Conservation (phyloP, 2,329 filamentous ascomycete species). For the Coleophoma crateriformis region DNA sequence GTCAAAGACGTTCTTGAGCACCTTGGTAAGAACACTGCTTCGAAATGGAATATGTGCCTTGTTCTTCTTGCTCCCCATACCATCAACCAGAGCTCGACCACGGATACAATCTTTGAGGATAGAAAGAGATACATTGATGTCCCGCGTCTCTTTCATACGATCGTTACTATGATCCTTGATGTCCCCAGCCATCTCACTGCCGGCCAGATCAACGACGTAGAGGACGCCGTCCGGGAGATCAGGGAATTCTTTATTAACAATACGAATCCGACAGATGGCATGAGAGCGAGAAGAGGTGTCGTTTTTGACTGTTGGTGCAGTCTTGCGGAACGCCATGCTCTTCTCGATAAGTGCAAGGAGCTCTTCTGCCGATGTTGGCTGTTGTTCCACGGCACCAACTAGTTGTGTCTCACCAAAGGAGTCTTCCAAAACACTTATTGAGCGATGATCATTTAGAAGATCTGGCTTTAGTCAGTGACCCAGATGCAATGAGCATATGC, state of each 20-base stretch:
- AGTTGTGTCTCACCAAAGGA: constrained; percentile 37
- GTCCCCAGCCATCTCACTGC: constrained; percentile 64
- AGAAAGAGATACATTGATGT: constrained; percentile 96
- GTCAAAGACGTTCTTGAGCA: constrained; percentile 88
- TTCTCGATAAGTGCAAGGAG: constrained; percentile 82
- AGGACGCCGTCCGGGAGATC: constrained; percentile 34
- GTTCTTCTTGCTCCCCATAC: constrained; percentile 37
- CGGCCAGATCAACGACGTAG: constrained; percentile 42
- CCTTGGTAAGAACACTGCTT: constrained; percentile 73
- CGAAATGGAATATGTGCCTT: constrained; percentile 78
- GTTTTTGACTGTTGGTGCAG: constrained; percentile 39
- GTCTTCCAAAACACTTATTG: constrained; percentile 40
- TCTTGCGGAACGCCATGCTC: constrained; percentile 43
- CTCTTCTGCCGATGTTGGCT: constrained; percentile 34
- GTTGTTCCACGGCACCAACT: constrained; percentile 35
- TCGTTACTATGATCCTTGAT: constrained; percentile 86
- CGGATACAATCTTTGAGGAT: constrained; percentile 53
- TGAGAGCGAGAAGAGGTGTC: constrained; percentile 43
- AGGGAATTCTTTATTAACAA: constrained; percentile 26
- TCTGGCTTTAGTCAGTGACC: constrained; percentile 18
- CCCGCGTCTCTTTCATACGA: constrained; percentile 83
- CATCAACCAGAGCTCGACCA: constrained; percentile 65
- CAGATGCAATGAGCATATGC: neutral
- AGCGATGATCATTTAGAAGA: constrained; percentile 34
- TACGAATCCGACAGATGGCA: constrained; percentile 40